Evolutionary conservation across 345 rosid genomes (phyloP).

Genomic region (Isatis tinctoria): DNA sequence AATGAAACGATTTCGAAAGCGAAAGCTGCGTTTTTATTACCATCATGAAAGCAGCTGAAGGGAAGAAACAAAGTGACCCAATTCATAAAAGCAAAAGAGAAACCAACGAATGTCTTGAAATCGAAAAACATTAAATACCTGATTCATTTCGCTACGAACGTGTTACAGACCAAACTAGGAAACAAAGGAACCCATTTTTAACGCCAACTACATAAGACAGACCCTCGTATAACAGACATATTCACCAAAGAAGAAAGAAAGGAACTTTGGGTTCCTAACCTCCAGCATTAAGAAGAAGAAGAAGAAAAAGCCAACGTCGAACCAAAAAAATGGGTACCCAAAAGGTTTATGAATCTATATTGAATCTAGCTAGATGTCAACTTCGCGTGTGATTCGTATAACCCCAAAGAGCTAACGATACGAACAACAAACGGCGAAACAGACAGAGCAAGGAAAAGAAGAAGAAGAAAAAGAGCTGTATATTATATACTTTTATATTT

Average conservation of each 20-base stretch:
- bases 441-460: slow-evolving; percentile 1
- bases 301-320: slow-evolving; percentile 29
- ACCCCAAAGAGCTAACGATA: slow-evolving; percentile 14
- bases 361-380: slow-evolving; percentile 41
- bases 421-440: slow-evolving; percentile 20
- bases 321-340: neutral
- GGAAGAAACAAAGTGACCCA: neutral
- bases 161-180: neutral
- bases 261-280: slow-evolving; percentile 27
- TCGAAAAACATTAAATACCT: neutral
- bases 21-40: neutral
- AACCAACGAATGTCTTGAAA: neutral
- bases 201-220: slow-evolving; percentile 16
- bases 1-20: neutral
- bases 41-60: neutral
- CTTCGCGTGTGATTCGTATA: slow-evolving; percentile 17
- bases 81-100: slow-evolving; percentile 12
- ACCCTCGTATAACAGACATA: neutral
- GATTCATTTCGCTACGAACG: neutral
- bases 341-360: slow-evolving; percentile 20
- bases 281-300: slow-evolving; percentile 40
- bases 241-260: neutral
- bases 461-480: neutral
- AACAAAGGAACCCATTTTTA: neutral
- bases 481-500: neutral